Evolutionary conservation across 2,329 filamentous ascomycete species (phyloP), one percentile per base, ranked within the genome.

Genomic region (Xylariaceae sp.): DNA sequence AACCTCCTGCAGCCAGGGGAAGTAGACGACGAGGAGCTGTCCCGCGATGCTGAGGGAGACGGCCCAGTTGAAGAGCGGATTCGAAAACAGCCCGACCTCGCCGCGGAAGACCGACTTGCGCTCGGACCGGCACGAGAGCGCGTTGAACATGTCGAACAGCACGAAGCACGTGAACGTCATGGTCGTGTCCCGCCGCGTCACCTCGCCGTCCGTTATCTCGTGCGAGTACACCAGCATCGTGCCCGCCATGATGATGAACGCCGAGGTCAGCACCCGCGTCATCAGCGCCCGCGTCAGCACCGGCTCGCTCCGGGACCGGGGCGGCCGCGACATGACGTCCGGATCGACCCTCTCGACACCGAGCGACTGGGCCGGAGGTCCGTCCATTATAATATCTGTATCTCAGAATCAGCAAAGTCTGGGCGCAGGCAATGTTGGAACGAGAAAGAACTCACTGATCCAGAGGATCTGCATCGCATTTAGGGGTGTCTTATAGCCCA

Each of bases 111-210:
- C 73, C 9, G 86, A 94, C 62, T 97, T 97, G 47, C 77, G 81
- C 59, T 95, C 89, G 6, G 85, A 94, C 33, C 92, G 86, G 65
- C 92, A 98, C 12, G 87, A 83, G 15, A 98, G 72, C 2, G 92
- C 92, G 63, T 98, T 97, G 72, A 97, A 96, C 92, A 98, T 98
- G 70, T 98, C 92, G 64, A 97, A 98, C 38, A 98, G 77, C 31
- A 98, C 92, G 59, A 98, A 98, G 65, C 89, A 95, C 5, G 92
- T 98, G 60, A 98, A 98, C 0, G 92, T 97, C 85, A 98, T 96
- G 48, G 92, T 98, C 2, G 92, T 98, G 65, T 98, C 92, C 52
- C 94, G 88, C 34, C 87, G 86, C 1, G 83, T 94, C 43, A 97
- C 85, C 42, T 82, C 70, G 39, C 87, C 82, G 58, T 94, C 88